Evolutionary conservation across 2,329 filamentous ascomycete genomes (phyloP).

Genomic region (Allantophomopsis lycopodina): DNA sequence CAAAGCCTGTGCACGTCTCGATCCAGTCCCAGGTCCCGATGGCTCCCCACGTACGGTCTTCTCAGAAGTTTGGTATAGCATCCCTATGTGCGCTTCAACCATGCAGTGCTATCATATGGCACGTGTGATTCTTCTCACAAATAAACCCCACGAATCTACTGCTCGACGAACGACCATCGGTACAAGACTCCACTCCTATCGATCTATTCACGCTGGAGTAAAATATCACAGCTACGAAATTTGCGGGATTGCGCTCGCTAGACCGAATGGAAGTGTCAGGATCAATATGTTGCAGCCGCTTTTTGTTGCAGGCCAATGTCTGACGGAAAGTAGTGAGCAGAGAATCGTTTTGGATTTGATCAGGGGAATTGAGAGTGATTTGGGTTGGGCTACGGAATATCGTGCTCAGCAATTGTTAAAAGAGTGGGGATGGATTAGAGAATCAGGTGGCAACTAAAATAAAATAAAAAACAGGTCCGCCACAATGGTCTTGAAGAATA

Average conservation of each 20-base stretch:
- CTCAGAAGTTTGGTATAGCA: conserved; percentile 46
- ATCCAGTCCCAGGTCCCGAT: conserved; percentile 16
- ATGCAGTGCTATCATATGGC: conserved; percentile 56
- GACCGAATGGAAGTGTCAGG: conserved; percentile 39
- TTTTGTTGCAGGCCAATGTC: conserved; percentile 47
- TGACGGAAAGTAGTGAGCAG: conserved; percentile 38
- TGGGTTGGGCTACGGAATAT: conserved; percentile 50
- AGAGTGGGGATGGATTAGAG: conserved; percentile 20
- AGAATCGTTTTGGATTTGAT: conserved; percentile 39
- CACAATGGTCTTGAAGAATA: too few species aligned
- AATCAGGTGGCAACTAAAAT: conserved; percentile 2
- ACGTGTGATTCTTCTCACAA: conserved; percentile 44
- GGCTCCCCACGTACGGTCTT: conserved; percentile 24
- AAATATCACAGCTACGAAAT: conserved; percentile 46
- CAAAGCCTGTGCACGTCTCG: conserved; percentile 35
- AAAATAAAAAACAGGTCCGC: too few species aligned
- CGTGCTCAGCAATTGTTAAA: conserved; percentile 37
- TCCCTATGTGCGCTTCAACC: conserved; percentile 49
- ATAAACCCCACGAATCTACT: conserved; percentile 41
- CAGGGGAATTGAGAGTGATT: conserved; percentile 43
- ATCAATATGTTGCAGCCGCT: conserved; percentile 44
- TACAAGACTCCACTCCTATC: conserved; percentile 39
- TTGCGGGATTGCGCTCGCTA: conserved; percentile 41
- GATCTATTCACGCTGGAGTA: conserved; percentile 38
- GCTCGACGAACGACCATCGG: conserved; percentile 35